Evolutionary conservation across 2,329 filamentous ascomycete genomes (phyloP), one percentile per base, ranked within the genome.

Genomic region (Pestalotiopsis sp.): DNA sequence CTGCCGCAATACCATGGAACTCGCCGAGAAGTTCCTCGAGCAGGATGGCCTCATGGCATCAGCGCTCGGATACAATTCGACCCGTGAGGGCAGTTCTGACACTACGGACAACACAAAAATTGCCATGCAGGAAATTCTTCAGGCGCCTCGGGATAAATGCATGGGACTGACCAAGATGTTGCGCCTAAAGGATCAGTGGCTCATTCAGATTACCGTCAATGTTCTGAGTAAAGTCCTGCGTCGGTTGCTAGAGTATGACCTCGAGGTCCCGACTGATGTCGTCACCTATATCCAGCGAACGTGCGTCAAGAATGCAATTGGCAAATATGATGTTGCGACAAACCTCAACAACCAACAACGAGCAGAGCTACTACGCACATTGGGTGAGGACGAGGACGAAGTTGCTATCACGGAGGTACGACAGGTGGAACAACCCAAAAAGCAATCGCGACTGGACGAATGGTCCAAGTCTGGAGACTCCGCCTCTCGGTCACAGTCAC

Each of bases 1-100:
- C 75, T 98, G 95, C 77, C 91, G 96, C 72, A 94, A 97, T 77
- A 93, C 93, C 14, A 99, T 99, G 89, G 94, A 98, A 75, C 93
- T 97, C 76, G 95, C 95, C 0, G 93, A 97, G 76, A 87, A 89
- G 45, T 86, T 97, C 1, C 93, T 98, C 76, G 91, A 93, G 56
- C 91, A 97, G 74, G 96, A 97, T 78, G 91, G 90, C 65, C 87
- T 98, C 69, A 90, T 99, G 71, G 89, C 93, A 2, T 92, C 91
- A 60, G 92, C 93, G 13, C 79, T 94, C 49, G 78, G 77, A 65
- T 72, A 74, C 2, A 69, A 74, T 64, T 73, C 77, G 36, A 75
- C 75, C 31, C 78, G 76, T 25, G 75, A 75, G 60, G 70, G 76
- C 67, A 63, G 71, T 65, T 63, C 69, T 70, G 64, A 74, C 7